Evolutionary conservation across 169 alveolate genomes (phyloP).

Genomic region (Toxoplasma gondii): DNA sequence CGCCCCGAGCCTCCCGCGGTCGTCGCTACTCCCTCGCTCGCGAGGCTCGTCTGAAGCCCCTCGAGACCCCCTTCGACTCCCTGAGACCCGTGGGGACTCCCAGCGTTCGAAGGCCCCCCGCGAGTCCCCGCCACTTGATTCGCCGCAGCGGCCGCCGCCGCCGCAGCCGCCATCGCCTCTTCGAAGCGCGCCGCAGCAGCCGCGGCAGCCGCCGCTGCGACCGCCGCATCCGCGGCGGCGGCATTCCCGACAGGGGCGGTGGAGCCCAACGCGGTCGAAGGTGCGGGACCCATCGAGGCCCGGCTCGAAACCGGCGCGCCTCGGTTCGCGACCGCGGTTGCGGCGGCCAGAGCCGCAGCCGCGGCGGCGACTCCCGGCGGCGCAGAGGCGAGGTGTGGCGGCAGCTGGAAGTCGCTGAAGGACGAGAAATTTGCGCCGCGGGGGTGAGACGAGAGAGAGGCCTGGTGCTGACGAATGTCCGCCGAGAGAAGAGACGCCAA

Average conservation of each 20-base stretch:
- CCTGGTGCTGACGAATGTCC: neutral
- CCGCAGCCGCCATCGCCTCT: conserved; percentile 21
- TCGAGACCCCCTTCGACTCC: neutral
- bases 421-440: neutral
- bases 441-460: neutral
- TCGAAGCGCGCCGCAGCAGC: neutral
- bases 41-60: neutral
- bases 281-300: neutral
- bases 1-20: neutral
- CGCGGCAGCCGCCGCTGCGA: neutral
- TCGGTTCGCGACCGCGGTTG: neutral
- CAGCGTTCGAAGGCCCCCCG: neutral
- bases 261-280: neutral
- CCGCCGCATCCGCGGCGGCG: conserved; percentile 27
- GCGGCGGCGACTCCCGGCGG: neutral
- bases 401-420: conserved; percentile 9
- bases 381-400: neutral
- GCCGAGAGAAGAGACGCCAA: neutral
- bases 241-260: neutral
- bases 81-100: neutral
- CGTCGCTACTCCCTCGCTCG: neutral
- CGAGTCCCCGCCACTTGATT: neutral
- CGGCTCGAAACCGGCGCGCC: neutral
- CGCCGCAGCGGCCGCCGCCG: conserved; percentile 2
- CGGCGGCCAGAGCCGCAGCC: neutral